Percentiles rank a stretch among this genome's conserved stretches.
Conservation (phyloP, 2,329 filamentous ascomycete species). For the Colletotrichum sublineola region DNA sequence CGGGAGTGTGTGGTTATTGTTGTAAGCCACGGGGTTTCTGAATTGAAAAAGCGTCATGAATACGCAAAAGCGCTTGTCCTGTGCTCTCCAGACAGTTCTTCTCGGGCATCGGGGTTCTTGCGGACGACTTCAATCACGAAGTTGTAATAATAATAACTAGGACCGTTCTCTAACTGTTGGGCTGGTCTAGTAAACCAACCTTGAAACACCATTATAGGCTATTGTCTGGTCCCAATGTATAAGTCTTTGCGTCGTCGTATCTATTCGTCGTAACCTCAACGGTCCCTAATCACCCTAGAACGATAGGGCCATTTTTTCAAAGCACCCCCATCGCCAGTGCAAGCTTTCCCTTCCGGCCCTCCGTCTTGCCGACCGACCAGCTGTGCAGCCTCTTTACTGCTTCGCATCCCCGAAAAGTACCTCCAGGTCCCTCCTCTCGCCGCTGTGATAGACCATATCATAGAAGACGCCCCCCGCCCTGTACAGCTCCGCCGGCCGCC, state of each 20-base stretch:
- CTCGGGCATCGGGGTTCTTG: neutral
- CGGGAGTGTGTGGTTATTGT: too few species aligned
- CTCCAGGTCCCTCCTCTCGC: constrained; percentile 63
- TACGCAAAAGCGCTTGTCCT: neutral
- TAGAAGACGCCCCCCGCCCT: constrained; percentile 61
- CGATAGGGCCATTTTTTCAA: neutral
- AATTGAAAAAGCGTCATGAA: neutral
- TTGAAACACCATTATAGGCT: neutral
- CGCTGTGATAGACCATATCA: constrained; percentile 68
- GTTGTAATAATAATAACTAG: neutral
- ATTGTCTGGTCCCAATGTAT: neutral
- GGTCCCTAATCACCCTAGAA: neutral
- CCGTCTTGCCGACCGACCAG: neutral
- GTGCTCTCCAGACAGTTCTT: neutral
- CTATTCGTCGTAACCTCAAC: neutral
- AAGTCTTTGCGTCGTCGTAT: neutral
- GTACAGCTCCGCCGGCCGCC: constrained; percentile 63
- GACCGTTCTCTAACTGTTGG: neutral
- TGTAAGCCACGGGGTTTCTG: too few species aligned
- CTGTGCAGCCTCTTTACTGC: neutral
- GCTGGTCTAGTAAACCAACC: neutral
- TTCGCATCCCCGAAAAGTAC: constrained; percentile 47
- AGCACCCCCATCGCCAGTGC: neutral
- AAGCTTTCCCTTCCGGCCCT: neutral
- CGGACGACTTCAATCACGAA: neutral